These are phyloP conservation scores for Fusarium sp. DNA, from an alignment of 2,329 filamentous ascomycete species.

Conservation along the genomic window DNA sequence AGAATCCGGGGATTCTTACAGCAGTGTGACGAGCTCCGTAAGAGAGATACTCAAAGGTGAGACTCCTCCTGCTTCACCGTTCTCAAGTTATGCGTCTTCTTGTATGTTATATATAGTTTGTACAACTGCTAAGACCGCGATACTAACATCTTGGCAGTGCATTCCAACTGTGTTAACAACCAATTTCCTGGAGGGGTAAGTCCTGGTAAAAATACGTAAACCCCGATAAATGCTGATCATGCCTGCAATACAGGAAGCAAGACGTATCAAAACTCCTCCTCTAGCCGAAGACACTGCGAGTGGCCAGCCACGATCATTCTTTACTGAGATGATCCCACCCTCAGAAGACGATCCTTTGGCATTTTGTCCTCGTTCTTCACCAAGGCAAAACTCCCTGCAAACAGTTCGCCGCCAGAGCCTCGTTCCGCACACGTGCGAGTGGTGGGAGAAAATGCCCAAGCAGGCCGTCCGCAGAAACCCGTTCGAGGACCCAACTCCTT, in stretches of 20 bases:
- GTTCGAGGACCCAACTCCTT: conserved; percentile 45
- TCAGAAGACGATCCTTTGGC: conserved; percentile 9
- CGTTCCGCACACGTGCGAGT: conserved; percentile 51
- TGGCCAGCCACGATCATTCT: conserved; percentile 59
- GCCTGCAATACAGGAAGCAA: conserved; percentile 60
- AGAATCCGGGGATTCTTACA: conserved; percentile 56
- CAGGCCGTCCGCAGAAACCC: conserved; percentile 40
- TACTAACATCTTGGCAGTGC: conserved; percentile 30
- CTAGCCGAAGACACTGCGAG: conserved; percentile 57
- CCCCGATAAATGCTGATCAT: conserved; percentile 25
- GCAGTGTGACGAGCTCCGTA: conserved; percentile 60
- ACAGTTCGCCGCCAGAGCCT: conserved; percentile 44
- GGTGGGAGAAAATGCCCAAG: conserved; percentile 55
- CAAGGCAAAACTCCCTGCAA: conserved; percentile 31
- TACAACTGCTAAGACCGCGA: background rate
- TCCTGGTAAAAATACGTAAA: background rate
- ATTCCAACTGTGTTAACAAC: conserved; percentile 18
- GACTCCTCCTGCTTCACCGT: conserved; percentile 53
- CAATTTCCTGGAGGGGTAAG: conserved; percentile 57
- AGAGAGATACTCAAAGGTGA: conserved; percentile 57
- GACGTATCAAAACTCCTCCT: conserved; percentile 64
- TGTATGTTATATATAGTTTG: conserved; percentile 10
- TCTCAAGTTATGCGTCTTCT: conserved; percentile 28
- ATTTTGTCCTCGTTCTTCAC: conserved; percentile 4
- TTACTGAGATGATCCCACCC: conserved; percentile 58